Conservation (phyloP, 768 basidiomycete species). For the Termitomyces sp. region DNA sequence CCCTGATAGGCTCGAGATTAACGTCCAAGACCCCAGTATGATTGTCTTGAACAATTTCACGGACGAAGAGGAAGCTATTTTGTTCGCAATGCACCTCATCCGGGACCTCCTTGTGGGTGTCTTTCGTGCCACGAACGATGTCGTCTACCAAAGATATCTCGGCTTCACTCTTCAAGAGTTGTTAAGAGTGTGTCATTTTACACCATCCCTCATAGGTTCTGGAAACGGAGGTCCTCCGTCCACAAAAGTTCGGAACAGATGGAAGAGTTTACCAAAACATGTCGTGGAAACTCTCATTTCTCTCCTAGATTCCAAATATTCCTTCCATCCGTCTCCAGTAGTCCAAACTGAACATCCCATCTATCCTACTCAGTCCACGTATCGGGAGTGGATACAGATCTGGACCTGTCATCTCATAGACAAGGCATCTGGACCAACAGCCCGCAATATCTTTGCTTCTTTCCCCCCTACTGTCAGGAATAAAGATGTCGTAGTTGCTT, state of each 20-base stretch:
- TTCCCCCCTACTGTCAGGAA: conserved; percentile 76
- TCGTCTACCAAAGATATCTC: conserved; percentile 83
- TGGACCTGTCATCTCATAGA: conserved; percentile 85
- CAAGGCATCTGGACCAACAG: conserved; percentile 49
- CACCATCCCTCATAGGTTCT: conserved; percentile 60
- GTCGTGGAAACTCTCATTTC: conserved; percentile 85
- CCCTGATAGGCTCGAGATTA: conserved; percentile 84
- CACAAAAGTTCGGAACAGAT: conserved; percentile 65
- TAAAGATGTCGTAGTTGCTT: conserved; percentile 93
- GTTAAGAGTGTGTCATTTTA: conserved; percentile 82
- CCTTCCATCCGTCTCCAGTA: conserved; percentile 38
- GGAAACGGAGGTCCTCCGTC: conserved; percentile 47
- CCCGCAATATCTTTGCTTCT: conserved; percentile 68
- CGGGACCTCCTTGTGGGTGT: conserved; percentile 81
- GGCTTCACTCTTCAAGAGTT: conserved; percentile 93
- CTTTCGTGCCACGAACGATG: conserved; percentile 91
- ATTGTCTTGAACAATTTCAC: conserved; percentile 77
- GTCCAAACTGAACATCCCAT: conserved; percentile 60
- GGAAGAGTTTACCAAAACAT: conserved; percentile 77
- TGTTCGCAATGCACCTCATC: conserved; percentile 85
- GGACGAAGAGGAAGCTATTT: conserved; percentile 68
- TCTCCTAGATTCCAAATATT: conserved; percentile 67
- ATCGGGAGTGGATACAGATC: conserved; percentile 92
- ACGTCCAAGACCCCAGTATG: conserved; percentile 52
- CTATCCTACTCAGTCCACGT: conserved; percentile 72